A percentile compares a stretch with the other conserved stretches of the same genome.
Evolutionary conservation across 257 asterid genomes (phyloP).

Genomic region (Verbena officinalis): DNA sequence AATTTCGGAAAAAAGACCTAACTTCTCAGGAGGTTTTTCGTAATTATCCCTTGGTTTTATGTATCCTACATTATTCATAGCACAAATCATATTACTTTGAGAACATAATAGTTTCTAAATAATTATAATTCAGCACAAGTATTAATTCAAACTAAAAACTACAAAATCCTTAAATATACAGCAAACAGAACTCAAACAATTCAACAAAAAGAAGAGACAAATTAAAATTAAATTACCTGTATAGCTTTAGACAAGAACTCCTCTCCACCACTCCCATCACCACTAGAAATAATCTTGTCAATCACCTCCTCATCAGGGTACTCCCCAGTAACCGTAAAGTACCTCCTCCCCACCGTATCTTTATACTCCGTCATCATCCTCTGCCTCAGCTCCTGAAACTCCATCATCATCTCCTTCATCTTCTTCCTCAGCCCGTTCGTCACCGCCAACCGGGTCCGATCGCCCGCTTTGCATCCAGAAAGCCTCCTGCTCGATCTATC

Average conservation of each 20-base stretch:
- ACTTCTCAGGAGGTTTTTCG: too few relatives aligned
- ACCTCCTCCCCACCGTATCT: slow-evolving; percentile 71
- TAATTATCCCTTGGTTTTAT: too few relatives aligned
- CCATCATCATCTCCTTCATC: slow-evolving; percentile 77
- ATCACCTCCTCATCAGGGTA: slow-evolving; percentile 59
- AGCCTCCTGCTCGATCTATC: slow-evolving; percentile 59
- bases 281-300: slow-evolving; percentile 63
- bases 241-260: slow-evolving; percentile 66
- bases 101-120: too few relatives aligned
- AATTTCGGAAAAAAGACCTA: too few relatives aligned
- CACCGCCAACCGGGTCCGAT: slow-evolving; percentile 59
- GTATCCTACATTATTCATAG: too few relatives aligned
- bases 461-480: slow-evolving; percentile 68
- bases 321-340: slow-evolving; percentile 70
- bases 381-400: slow-evolving; percentile 70
- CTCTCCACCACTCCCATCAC: slow-evolving; percentile 62
- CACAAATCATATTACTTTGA: too few relatives aligned
- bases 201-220: too few relatives aligned
- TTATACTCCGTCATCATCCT: slow-evolving; percentile 71
- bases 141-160: too few relatives aligned
- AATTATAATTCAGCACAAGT: too few relatives aligned
- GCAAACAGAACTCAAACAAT: too few relatives aligned
- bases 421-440: slow-evolving; percentile 76
- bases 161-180: too few relatives aligned
- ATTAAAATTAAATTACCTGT: slow-evolving; percentile 42